Evolutionary conservation across 805 yeast genomes (phyloP).

Genomic region (Candida sithepensis): DNA sequence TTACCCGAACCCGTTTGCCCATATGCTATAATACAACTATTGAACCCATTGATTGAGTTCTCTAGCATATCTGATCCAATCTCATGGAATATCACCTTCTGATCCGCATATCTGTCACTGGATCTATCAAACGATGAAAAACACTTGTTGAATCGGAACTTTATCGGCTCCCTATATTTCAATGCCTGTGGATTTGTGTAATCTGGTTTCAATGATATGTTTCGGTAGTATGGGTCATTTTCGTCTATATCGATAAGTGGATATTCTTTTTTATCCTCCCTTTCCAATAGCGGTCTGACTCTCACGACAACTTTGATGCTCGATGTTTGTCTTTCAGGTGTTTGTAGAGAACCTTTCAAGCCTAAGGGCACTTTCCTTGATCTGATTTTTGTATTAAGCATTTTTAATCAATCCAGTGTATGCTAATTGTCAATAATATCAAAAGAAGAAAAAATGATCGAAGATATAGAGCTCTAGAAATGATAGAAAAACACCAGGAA

Average conservation of each 20-base stretch:
- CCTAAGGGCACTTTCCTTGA: not conserved
- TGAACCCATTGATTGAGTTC: conserved; percentile 60
- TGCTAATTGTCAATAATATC: not conserved
- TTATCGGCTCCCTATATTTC: conserved; percentile 25
- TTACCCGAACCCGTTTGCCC: conserved; percentile 88
- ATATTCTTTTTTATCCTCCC: conserved; percentile 1
- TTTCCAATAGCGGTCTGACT: conserved; percentile 40
- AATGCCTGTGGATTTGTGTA: conserved; percentile 8
- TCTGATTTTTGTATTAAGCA: not conserved
- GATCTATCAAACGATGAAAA: conserved; percentile 44
- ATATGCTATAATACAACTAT: conserved; percentile 42
- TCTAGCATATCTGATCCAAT: conserved; percentile 59
- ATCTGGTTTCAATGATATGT: conserved; percentile 7
- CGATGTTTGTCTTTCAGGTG: not conserved
- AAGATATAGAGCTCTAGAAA: too few species aligned
- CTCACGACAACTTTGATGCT: conserved; percentile 36
- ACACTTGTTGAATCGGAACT: conserved; percentile 49
- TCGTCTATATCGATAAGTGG: conserved; percentile 32
- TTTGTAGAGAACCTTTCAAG: not conserved
- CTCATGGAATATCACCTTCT: conserved; percentile 45
- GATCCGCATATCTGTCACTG: conserved; percentile 39
- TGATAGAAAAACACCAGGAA: not conserved
- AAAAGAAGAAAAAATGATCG: not conserved
- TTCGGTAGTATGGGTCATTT: conserved; percentile 4
- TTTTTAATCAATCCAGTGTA: not conserved